Evolutionary conservation across 2,329 filamentous ascomycete genomes (phyloP).

Genomic region (Alternaria dauci): DNA sequence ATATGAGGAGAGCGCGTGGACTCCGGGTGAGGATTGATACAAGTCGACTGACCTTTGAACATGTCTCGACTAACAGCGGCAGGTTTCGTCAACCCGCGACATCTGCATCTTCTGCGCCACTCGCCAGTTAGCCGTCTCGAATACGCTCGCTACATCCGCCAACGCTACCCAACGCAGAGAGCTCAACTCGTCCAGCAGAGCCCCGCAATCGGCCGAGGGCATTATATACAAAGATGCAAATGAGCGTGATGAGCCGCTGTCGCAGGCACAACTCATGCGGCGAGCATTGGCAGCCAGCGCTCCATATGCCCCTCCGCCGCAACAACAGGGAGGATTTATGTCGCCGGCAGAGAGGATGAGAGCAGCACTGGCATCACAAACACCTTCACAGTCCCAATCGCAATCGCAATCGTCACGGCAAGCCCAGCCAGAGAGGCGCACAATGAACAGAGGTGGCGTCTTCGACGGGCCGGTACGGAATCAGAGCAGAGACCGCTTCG

Average conservation of each 20-base stretch:
- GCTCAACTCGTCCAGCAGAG: slow-evolving; percentile 45
- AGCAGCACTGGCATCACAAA: slow-evolving; percentile 15
- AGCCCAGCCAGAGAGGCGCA: slow-evolving; percentile 22
- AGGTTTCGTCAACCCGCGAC: slow-evolving; percentile 48
- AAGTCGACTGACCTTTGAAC: neutral
- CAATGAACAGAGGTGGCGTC: slow-evolving; percentile 21
- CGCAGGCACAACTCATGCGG: slow-evolving; percentile 42
- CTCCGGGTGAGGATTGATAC: slow-evolving; percentile 33
- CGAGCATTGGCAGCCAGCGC: slow-evolving; percentile 32
- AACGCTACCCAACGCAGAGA: slow-evolving; percentile 39
- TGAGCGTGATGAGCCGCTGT: slow-evolving; percentile 28
- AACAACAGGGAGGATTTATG: slow-evolving; percentile 23
- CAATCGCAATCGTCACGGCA: slow-evolving; percentile 25
- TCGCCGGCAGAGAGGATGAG: slow-evolving; percentile 32
- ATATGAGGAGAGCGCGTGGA: slow-evolving; percentile 43
- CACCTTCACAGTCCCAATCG: slow-evolving; percentile 15
- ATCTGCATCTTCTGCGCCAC: slow-evolving; percentile 52
- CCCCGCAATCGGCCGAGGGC: slow-evolving; percentile 42
- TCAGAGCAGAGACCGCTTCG: slow-evolving; percentile 29
- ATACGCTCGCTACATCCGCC: slow-evolving; percentile 22
- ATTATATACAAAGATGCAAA: slow-evolving; percentile 37
- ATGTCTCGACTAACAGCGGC: slow-evolving; percentile 10
- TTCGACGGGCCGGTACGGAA: slow-evolving; percentile 29
- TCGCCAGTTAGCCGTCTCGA: slow-evolving; percentile 38
- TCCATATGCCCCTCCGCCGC: slow-evolving; percentile 18